These are phyloP conservation scores for Fusarium foetens DNA, from an alignment of 2,329 filamentous ascomycete genomes.

Conservation along the genomic window DNA sequence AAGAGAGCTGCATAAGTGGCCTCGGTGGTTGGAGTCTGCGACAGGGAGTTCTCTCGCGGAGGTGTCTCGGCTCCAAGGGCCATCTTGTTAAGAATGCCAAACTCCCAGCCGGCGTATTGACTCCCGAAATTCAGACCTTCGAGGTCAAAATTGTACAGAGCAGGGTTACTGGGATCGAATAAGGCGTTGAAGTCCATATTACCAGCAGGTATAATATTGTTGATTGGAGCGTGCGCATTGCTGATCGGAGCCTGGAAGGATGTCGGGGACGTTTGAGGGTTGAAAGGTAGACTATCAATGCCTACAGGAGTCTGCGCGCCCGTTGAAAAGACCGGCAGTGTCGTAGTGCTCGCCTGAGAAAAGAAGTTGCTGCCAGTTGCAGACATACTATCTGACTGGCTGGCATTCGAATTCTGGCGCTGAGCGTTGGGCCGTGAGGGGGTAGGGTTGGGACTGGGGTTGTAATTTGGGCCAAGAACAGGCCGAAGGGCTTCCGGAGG, in stretches of 20 bases:
- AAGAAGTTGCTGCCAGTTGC: constrained; percentile 59
- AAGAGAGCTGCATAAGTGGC: constrained; percentile 59
- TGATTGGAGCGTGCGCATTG: constrained; percentile 59
- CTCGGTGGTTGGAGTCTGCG: constrained; percentile 51
- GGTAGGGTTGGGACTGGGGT: constrained; percentile 63
- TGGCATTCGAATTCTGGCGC: constrained; percentile 61
- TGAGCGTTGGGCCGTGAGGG: constrained; percentile 58
- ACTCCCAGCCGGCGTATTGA: constrained; percentile 94
- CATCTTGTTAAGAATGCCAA: constrained; percentile 97
- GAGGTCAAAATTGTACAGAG: constrained; percentile 94
- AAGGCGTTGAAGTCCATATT: constrained; percentile 67
- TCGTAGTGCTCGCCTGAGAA: constrained; percentile 56
- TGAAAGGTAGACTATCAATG: constrained; percentile 65
- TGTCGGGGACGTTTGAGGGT: constrained; percentile 76
- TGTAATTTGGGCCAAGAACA: constrained; percentile 79
- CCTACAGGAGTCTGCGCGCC: constrained; percentile 57
- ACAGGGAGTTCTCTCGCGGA: constrained; percentile 70
- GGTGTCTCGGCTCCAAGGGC: constrained; percentile 78
- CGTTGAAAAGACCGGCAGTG: constrained; percentile 63
- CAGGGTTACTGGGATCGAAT: constrained; percentile 92
- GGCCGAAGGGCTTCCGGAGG: constrained; percentile 88
- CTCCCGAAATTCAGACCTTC: constrained; percentile 91
- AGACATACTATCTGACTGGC: constrained; percentile 58
- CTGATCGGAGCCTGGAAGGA: constrained; percentile 69
- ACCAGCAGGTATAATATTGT: constrained; percentile 62